Percentiles rank a stretch among this genome's conserved stretches.
These are phyloP conservation scores for Aplosporella prunicola DNA, from an alignment of 2,329 filamentous ascomycete species.

Conservation along the genomic window DNA sequence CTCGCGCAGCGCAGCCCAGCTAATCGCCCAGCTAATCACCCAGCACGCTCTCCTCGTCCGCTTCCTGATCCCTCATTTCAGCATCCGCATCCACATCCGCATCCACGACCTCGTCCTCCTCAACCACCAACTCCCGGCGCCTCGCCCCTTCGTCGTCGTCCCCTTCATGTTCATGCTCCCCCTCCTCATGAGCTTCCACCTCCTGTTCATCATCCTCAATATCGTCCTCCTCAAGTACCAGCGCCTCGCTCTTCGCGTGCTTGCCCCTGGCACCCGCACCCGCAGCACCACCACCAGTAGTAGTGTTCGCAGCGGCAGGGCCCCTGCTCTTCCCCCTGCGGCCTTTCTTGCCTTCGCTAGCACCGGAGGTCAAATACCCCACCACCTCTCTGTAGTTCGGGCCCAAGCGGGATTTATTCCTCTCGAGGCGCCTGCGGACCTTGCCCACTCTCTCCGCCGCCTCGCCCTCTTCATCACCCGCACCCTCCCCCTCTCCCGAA, in stretches of 20 bases:
- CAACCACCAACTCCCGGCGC: constrained; percentile 13
- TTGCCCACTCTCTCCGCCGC: constrained; percentile 32
- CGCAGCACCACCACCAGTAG: constrained; percentile 17
- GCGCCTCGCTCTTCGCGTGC: constrained; percentile 11
- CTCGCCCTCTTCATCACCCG: constrained; percentile 9
- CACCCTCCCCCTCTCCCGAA: background rate
- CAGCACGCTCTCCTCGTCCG: constrained; percentile 36
- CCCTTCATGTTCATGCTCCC: constrained; percentile 35
- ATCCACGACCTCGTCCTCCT: constrained; percentile 18
- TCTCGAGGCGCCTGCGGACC: constrained; percentile 60
- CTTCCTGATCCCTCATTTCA: constrained; percentile 25
- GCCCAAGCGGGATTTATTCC: constrained; percentile 74
- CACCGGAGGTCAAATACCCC: constrained; percentile 64
- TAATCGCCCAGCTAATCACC: constrained; percentile 28
- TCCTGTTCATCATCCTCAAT: constrained; percentile 32
- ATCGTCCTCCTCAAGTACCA: constrained; percentile 22
- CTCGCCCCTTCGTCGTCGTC: constrained; percentile 20
- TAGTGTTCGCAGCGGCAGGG: constrained; percentile 19
- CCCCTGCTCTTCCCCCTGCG: constrained; percentile 27
- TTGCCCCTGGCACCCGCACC: background rate
- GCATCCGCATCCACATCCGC: constrained; percentile 15
- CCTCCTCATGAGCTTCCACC: constrained; percentile 28
- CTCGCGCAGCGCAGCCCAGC: too few relatives aligned
- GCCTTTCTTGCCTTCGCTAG: constrained; percentile 33
- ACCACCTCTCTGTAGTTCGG: constrained; percentile 79